Evolutionary conservation across 768 basidiomycete genomes (phyloP), one percentile per base, ranked within the genome.

Genomic region (Trametes cinnabarina): DNA sequence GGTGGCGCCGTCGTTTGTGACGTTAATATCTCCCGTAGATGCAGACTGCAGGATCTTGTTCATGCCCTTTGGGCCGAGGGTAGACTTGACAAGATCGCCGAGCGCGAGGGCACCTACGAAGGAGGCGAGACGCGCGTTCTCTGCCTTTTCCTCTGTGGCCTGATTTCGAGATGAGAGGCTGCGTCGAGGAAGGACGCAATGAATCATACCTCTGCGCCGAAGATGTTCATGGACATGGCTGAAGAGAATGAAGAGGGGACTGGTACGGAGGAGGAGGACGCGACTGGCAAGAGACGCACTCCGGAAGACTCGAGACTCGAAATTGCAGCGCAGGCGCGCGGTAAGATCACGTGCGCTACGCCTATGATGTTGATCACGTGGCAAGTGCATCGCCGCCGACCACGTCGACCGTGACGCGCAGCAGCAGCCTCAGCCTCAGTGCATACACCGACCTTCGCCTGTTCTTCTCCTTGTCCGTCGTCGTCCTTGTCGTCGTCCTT

Each of bases 41-140:
- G 74, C 85, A 1, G 93, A 95, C 73, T 95, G 96, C 15, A 99
- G 84, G 62, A 99, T 98, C 79, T 98, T 98, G 86, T 98, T 98
- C 96, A 98, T 99, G 54, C 97, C 97, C 74, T 99, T 98, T 22
- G 97, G 97, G 9, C 97, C 97, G 2, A 99, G 82, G 8, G 97
- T 99, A 1, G 94, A 96, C 76, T 98, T 98, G 68, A 99, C 96
- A 63, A 99, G 86, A 77, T 99, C 97, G 41, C 97, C 97, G 32
- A 99, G 82, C 0, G 97, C 97, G 65, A 97, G 85, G 6, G 97
- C 96, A 32, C 97, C 97, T 53, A 99, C 92, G 73, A 99, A 99
- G 3, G 94, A 96, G 3, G 94, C 94, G 64, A 99, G 87, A 74
- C 96, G 92, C 71, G 96, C 96, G 81, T 94, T 93, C 77, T 98